These are phyloP conservation scores for Blastomyces emzantsi DNA, from an alignment of 2,329 filamentous ascomycete genomes.

Conservation along the genomic window DNA sequence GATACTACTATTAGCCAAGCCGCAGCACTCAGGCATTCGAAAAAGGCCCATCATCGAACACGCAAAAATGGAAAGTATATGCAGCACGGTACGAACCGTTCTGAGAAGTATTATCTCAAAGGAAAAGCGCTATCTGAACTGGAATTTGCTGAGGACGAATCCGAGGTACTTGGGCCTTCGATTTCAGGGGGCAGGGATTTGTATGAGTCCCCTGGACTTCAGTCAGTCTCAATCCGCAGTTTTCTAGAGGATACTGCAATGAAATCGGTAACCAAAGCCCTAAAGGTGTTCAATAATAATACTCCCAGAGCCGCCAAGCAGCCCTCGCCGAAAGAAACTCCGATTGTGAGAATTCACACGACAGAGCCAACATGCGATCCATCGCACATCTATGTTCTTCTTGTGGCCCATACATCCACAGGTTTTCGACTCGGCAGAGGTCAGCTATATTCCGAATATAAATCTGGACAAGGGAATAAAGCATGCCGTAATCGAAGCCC, in stretches of 20 bases:
- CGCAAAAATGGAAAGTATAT: constrained; percentile 9
- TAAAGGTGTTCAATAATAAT: neutral
- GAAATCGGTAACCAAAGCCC: constrained; percentile 6
- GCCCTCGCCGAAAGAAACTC: constrained; percentile 4
- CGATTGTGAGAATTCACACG: constrained; percentile 24
- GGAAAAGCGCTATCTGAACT: neutral
- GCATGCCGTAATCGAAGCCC: neutral
- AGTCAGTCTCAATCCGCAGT: constrained; percentile 12
- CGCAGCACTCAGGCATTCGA: neutral
- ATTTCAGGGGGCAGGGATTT: neutral
- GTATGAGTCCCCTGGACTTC: neutral
- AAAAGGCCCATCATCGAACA: neutral
- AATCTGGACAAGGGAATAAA: neutral
- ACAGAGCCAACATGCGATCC: constrained; percentile 38
- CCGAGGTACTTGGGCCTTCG: neutral
- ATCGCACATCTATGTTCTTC: constrained; percentile 45
- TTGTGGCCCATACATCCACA: constrained; percentile 44
- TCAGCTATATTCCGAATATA: constrained; percentile 36
- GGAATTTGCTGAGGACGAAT: neutral
- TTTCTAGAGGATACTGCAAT: constrained; percentile 10
- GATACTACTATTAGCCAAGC: constrained; percentile 18
- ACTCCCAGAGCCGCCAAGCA: neutral
- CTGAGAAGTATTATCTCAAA: neutral
- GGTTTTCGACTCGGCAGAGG: constrained; percentile 45
- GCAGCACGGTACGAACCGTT: neutral